These are phyloP conservation scores for Ceraceosorus bombacis DNA, from an alignment of 1,284 basidiomycete genomes.

Conservation along the genomic window DNA sequence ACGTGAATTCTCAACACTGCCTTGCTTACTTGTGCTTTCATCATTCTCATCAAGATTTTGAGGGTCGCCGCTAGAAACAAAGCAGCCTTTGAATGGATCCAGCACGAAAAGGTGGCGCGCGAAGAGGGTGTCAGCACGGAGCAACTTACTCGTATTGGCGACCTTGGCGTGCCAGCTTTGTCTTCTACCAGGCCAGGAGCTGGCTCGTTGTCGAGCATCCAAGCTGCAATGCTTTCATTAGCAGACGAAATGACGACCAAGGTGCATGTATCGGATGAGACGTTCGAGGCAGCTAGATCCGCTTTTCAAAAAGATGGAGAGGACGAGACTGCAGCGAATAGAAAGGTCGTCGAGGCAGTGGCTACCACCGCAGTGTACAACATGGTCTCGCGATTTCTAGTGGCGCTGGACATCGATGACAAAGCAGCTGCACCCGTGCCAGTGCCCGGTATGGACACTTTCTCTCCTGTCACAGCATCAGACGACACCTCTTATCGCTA, in stretches of 20 bases:
- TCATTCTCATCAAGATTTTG: constrained; percentile 41
- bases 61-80: constrained; percentile 51
- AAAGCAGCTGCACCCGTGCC: constrained; percentile 25
- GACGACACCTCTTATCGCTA: constrained; percentile 17
- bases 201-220: constrained; percentile 21
- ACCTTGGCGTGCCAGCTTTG: constrained; percentile 26
- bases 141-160: constrained; percentile 49
- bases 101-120: constrained; percentile 48
- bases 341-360: constrained; percentile 49
- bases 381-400: constrained; percentile 51
- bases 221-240: constrained; percentile 47
- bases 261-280: constrained; percentile 40
- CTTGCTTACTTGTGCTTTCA: background rate
- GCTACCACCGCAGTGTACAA: constrained; percentile 51
- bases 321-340: constrained; percentile 27
- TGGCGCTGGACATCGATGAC: constrained; percentile 51
- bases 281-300: constrained; percentile 25
- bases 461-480: constrained; percentile 9
- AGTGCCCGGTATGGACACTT: constrained; percentile 14
- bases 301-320: constrained; percentile 42
- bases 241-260: constrained; percentile 49
- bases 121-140: constrained; percentile 48
- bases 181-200: constrained; percentile 5
- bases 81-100: constrained; percentile 52
- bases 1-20: background rate